These are phyloP conservation scores for Zygosaccharomyces pseudobailii DNA, from an alignment of 1,139 yeast species.

Conservation along the genomic window DNA sequence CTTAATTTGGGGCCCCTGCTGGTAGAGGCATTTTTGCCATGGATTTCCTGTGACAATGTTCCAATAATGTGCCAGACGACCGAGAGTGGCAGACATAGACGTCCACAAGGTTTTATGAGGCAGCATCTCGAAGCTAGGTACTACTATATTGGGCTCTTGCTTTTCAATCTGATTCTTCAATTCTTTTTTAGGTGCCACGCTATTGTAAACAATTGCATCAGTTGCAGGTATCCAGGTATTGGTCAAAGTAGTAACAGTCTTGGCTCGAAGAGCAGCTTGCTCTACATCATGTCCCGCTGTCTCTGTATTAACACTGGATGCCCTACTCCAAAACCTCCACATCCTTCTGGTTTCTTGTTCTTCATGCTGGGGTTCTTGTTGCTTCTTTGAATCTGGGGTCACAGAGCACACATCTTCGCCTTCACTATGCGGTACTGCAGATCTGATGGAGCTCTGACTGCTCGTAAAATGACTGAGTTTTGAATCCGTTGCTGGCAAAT, in stretches of 20 bases:
- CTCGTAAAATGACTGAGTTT: neutral
- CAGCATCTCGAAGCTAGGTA: conserved; percentile 29
- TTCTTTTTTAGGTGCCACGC: conserved; percentile 15
- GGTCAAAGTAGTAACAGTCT: conserved; percentile 13
- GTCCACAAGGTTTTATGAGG: conserved; percentile 27
- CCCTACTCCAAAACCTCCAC: conserved; percentile 32
- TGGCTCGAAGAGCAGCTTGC: conserved; percentile 10
- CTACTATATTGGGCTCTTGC: conserved; percentile 28
- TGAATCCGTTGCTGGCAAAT: neutral
- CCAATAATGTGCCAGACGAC: conserved; percentile 18
- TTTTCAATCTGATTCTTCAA: conserved; percentile 11
- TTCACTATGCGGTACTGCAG: neutral
- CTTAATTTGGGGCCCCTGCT: conserved; percentile 20
- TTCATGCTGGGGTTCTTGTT: neutral
- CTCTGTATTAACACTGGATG: conserved; percentile 3
- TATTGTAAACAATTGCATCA: conserved; percentile 21
- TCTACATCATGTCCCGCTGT: conserved; percentile 5
- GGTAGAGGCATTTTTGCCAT: conserved; percentile 21
- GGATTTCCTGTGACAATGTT: conserved; percentile 16
- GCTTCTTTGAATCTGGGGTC: neutral
- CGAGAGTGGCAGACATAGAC: conserved; percentile 16
- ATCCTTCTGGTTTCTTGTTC: conserved; percentile 9
- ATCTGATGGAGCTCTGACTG: conserved; percentile 5
- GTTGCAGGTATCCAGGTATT: conserved; percentile 25
- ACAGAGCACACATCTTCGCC: neutral